phyloP scores from a whole-genome alignment of 176 grass and related monocot genomes.

The Eleusine indica region DNA sequence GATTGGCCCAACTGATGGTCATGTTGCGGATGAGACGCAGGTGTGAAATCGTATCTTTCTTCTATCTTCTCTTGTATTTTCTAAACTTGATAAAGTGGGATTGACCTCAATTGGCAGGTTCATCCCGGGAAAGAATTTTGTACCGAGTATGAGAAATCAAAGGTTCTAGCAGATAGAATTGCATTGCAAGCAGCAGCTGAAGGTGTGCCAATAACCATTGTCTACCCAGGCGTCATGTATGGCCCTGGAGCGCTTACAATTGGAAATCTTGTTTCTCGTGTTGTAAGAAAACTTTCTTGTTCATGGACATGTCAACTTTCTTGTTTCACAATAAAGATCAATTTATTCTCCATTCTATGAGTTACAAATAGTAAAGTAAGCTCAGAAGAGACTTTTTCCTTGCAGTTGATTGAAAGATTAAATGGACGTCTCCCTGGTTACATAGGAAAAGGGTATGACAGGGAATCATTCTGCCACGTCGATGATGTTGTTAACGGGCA shows the following conservation, averaged over 20 bases:
- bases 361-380: background rate
- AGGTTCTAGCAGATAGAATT: constrained; percentile 70
- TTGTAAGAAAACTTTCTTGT: constrained; percentile 56
- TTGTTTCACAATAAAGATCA: background rate
- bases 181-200: constrained; percentile 81
- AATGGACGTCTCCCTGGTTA: constrained; percentile 88
- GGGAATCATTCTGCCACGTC: constrained; percentile 70
- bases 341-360: constrained; percentile 18
- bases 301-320: background rate
- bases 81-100: background rate
- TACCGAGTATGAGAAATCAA: constrained; percentile 96
- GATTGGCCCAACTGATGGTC: constrained; percentile 72
- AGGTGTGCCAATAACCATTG: constrained; percentile 69
- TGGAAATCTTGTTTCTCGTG: constrained; percentile 78
- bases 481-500: constrained; percentile 90
- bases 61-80: background rate
- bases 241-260: constrained; percentile 76
- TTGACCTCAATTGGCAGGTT: constrained; percentile 52
- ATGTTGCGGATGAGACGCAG: constrained; percentile 86
- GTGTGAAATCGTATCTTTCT: constrained; percentile 33
- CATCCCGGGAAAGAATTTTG: constrained; percentile 77
- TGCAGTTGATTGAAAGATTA: constrained; percentile 91
- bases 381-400: constrained; percentile 24
- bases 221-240: constrained; percentile 91
- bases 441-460: constrained; percentile 75